phyloP scores from a whole-genome alignment of 1,284 basidiomycete genomes.

The Ceratobasidium sp. region DNA sequence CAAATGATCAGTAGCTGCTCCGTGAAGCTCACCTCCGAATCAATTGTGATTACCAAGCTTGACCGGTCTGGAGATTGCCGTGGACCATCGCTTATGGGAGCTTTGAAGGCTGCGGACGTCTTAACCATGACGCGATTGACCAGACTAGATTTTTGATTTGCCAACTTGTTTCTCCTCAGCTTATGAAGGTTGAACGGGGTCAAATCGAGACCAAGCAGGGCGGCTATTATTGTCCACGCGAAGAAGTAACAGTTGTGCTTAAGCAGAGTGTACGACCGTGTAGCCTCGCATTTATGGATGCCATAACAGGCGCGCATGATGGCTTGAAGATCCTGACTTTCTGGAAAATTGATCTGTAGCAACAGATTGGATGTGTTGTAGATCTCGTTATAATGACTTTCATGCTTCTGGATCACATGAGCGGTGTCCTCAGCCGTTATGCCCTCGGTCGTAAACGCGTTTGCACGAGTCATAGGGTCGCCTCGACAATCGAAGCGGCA shows the following conservation, averaged over 20 bases:
- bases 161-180: too few species aligned
- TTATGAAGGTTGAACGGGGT: too few species aligned
- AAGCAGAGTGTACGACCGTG: conserved; percentile 1
- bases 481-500: conserved; percentile 22
- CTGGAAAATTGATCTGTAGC: conserved; percentile 10
- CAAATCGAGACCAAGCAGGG: too few species aligned
- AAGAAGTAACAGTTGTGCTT: conserved; percentile 27
- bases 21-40: too few species aligned
- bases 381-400: neutral
- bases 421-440: conserved; percentile 4
- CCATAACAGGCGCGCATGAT: neutral
- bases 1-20: too few species aligned
- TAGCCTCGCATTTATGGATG: neutral
- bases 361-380: neutral
- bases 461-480: neutral
- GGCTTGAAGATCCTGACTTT: neutral
- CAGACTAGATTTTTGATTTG: too few species aligned
- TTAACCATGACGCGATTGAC: too few species aligned
- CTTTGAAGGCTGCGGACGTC: too few species aligned
- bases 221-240: too few species aligned
- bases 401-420: neutral
- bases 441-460: neutral
- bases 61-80: too few species aligned
- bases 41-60: too few species aligned
- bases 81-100: too few species aligned